A percentile compares a stretch with the other conserved stretches of the same genome.
Conservation (phyloP, 345 rosid species). For the Populus deltoides region DNA sequence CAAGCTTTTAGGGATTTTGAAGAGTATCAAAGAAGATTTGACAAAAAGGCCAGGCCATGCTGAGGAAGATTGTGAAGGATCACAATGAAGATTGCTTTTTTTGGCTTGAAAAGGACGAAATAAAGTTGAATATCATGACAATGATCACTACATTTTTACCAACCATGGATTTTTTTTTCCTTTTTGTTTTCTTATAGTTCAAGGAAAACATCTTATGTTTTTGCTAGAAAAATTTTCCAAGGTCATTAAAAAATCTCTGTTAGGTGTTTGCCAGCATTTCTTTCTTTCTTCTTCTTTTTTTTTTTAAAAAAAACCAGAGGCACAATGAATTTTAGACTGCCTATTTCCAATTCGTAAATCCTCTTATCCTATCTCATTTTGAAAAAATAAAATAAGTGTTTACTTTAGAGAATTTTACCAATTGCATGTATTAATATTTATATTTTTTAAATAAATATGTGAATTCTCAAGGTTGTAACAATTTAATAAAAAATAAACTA, state of each 20-base stretch:
- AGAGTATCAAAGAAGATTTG: constrained; percentile 35
- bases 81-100: constrained; percentile 28
- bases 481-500: no score
- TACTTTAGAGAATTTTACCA: no score
- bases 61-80: constrained; percentile 18
- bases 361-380: no score
- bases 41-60: background rate
- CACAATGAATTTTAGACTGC: no score
- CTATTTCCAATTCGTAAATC: no score
- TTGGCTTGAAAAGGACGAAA: constrained; percentile 16
- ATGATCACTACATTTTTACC: constrained; percentile 14
- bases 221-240: background rate
- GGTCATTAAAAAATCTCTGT: background rate
- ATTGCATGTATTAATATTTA: no score
- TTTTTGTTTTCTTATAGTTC: background rate
- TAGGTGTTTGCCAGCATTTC: no score
- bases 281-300: no score
- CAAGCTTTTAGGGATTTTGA: constrained; percentile 24
- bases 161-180: background rate
- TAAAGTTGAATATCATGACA: constrained; percentile 31
- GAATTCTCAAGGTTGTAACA: no score
- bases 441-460: no score
- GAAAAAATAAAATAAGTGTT: no score
- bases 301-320: no score
- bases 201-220: background rate